Evolutionary conservation across 371 early-diverging fungal genomes (phyloP).

Genomic region (Mortierella sp.): DNA sequence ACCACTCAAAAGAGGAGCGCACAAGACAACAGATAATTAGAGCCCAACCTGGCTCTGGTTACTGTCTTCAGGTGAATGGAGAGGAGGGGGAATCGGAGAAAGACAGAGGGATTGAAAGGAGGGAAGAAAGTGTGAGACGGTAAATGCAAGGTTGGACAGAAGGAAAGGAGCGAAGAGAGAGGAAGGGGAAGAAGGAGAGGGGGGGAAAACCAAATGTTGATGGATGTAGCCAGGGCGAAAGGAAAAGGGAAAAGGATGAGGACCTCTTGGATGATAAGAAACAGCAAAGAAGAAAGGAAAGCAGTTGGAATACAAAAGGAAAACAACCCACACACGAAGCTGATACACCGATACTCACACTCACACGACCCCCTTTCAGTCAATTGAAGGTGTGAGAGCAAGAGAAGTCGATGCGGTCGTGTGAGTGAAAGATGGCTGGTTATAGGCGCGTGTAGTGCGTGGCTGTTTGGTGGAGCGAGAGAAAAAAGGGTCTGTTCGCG

Average conservation of each 20-base stretch:
- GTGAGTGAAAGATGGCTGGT: background rate
- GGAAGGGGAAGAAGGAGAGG: too few species aligned
- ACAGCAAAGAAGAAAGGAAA: background rate
- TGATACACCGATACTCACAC: background rate
- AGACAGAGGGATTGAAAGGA: background rate
- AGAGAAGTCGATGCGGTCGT: background rate
- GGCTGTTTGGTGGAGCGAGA: background rate
- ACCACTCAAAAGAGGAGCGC: background rate
- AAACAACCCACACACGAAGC: background rate
- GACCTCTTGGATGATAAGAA: background rate
- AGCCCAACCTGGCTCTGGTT: background rate
- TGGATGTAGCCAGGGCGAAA: background rate
- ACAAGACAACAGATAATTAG: background rate
- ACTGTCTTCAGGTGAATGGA: background rate
- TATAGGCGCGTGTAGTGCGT: background rate
- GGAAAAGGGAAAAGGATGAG: background rate
- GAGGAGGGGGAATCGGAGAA: background rate
- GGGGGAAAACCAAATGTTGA: too few species aligned
- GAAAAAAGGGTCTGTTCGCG: slow-evolving; percentile 4
- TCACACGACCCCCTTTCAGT: background rate
- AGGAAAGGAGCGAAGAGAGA: background rate
- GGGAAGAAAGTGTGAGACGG: background rate
- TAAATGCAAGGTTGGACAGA: background rate
- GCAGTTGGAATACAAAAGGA: background rate
- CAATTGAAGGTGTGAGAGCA: background rate